Base-by-base conservation (phyloP, 192 early-diverging fungal species). In the Glomus cerebriforme region DNA sequence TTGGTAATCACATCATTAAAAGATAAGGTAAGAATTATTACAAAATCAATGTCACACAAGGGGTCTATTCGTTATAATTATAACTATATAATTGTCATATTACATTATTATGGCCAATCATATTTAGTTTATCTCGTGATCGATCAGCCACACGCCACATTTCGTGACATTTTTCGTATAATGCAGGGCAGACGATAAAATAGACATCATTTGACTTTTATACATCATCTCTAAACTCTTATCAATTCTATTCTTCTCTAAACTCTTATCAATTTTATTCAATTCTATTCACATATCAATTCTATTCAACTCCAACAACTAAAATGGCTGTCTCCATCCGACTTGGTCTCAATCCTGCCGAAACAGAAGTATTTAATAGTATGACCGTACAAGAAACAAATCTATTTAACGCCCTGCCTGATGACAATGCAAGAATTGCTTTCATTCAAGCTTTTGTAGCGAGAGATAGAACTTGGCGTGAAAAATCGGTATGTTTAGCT, bases 291-390 rank as follows among this genome's bases (percentile, higher is more conserved):
- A n/a, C n/a, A n/a, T n/a, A n/a, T n/a, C n/a, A n/a, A n/a, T n/a
- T n/a, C n/a, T n/a, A n/a, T n/a, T n/a, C n/a, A n/a, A n/a, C n/a
- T 19, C 19, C 68, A 34, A 5, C 43, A 34, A 39, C 35, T 70
- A 70, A 34, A 70, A 70, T 70, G 68, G 37, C 9, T 0, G 58
- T 73, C 49, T 13, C 59, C 73, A 32, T 26, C 34, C 3, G 12
- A 24, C 73, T 62, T 75, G 32, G 2, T 59, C 59, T 75, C 59
- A 24, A 75, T n/a, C 3, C 6, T 1, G 73, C 43, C 1, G 73
- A 62, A 62, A 1, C 9, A 75, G 73, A 62, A 62, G 73, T 17
- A 2, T 75, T 60, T 75, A 9, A 75, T 62, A 17, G 59, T 6
- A 62, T 75, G 58, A 62, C 0, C 59, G 5, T 4, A 75, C 59